Evolutionary conservation across 1,284 basidiomycete genomes (phyloP), one percentile per base, ranked within the genome.

Genomic region (Ceratobasidium sp.): DNA sequence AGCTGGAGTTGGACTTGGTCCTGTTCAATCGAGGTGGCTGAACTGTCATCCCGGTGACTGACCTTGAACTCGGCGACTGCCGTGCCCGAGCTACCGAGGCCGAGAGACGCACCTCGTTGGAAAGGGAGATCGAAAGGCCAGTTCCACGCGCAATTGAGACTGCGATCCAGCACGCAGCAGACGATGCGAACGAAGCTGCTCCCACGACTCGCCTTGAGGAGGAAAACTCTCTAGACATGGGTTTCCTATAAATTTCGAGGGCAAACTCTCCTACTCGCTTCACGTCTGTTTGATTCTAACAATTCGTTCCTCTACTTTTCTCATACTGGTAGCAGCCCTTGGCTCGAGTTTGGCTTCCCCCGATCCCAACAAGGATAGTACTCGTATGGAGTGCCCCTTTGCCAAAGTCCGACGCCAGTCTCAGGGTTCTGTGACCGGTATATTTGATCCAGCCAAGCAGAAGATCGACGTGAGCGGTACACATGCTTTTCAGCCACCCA

Each of bases 401-500:
- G 53, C 70, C 55, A 33, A 40, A 13, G 46, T 49, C 12, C 28
- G 33, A 9, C 26, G 44, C 9, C 40, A 72, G 70, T 42, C 53
- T 13, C 70, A 72, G 33, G 13, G 3, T 6, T 46, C n/a, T n/a
- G n/a, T n/a, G n/a, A n/a, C n/a, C n/a, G n/a, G n/a, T n/a, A 20
- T 9, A 10, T 72, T 72, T 26, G 70, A 72, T 20, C 55, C 70
- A 7, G 70, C 39, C 40, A 72, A 60, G 70, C 70, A 72, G 20
- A 72, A 72, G 39, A 46, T 72, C 33, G 70, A 72, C 26, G 70
- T 72, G 23, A 58, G 28, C 28, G 70, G 70, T 1, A 46, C 13
- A 28, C 70, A 72, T 60, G 56, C 20, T 40, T 72, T 72, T 60
- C 70, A 61, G 33, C 56, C 70, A 44, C 70, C 70, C 44, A 26